Base-by-base conservation (phyloP, 257 asterid species). In the Solanum corneliomulleri region DNA sequence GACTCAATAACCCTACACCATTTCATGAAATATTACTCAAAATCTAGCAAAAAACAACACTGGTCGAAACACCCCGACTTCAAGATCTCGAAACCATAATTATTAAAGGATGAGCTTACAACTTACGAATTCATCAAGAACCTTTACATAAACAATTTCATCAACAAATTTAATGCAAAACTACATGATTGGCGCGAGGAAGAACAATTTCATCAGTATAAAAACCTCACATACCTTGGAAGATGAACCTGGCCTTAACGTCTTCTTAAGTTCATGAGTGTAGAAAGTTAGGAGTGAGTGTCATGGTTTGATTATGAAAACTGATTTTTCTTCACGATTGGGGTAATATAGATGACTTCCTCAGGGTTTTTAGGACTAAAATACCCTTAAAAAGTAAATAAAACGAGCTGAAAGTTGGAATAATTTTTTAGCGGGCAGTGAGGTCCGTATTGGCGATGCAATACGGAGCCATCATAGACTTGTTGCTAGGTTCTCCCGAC, bases 401-500 rank as follows among this genome's bases (percentile, higher is more conserved):
- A 56, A 52, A 7, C 1, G 10, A 52, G 11, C 11, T 52, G n/a
- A 4, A 52, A 20, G 25, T 20, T 11, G 1, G 1, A 56, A 56
- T 56, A 18, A 56, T 20, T 18, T 56, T 18, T 11, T 1, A 52
- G n/a, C 20, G 11, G n/a, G 4, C 2, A 18, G 11, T 56, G 64
- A 56, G n/a, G 64, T 56, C n/a, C 21, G n/a, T 56, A 56, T 56
- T 56, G 64, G 11, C n/a, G 7, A 10, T 7, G 2, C 20, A 56
- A 56, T 1, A 2, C n/a, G n/a, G 11, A 56, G 64, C n/a, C 64
- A 18, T 7, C 4, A 2, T 4, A 0, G n/a, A 56, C n/a, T 1
- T 18, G 10, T 0, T 7, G n/a, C 0, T 4, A 56, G n/a, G 11
- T 2, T 18, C 11, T 4, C 64, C 1, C 1, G 64, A 7, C 4